Percentiles rank a stretch among this genome's conserved stretches.
phyloP scores from a whole-genome alignment of 2,329 filamentous ascomycete species.

The Fusarium incarnatum region DNA sequence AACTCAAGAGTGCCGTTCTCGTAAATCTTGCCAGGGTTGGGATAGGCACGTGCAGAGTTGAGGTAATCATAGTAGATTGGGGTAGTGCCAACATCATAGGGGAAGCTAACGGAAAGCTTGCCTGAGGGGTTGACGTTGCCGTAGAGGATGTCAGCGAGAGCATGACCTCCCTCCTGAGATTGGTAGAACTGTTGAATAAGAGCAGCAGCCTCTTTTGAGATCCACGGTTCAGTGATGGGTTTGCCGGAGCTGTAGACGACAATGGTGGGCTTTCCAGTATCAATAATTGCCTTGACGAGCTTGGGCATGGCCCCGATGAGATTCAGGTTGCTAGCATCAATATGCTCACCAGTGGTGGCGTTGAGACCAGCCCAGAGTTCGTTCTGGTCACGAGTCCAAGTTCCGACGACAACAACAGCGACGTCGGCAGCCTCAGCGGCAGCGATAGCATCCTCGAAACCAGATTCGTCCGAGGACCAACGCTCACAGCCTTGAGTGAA shows the following conservation, averaged over 20 bases:
- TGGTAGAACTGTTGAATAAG: constrained; percentile 82
- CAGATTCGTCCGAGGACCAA: constrained; percentile 77
- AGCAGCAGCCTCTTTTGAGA: constrained; percentile 71
- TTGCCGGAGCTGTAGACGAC: constrained; percentile 78
- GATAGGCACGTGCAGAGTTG: constrained; percentile 69
- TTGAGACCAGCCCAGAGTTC: constrained; percentile 78
- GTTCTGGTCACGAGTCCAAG: constrained; percentile 78
- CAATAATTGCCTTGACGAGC: constrained; percentile 74
- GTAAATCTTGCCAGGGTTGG: constrained; percentile 64
- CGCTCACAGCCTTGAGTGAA: constrained; percentile 78
- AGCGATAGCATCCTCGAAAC: constrained; percentile 73
- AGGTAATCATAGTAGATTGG: constrained; percentile 80
- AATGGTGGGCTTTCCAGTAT: constrained; percentile 74
- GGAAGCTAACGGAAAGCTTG: constrained; percentile 74
- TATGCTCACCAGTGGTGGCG: constrained; percentile 79
- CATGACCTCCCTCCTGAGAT: constrained; percentile 74
- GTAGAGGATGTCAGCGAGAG: constrained; percentile 74
- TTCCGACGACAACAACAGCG: constrained; percentile 79
- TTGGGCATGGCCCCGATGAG: constrained; percentile 77
- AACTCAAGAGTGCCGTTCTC: constrained; percentile 72
- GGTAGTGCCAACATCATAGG: constrained; percentile 72
- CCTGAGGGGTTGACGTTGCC: constrained; percentile 74
- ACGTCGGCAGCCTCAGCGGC: constrained; percentile 75
- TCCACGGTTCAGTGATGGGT: constrained; percentile 79
- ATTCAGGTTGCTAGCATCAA: constrained; percentile 72